Conservation (phyloP, 805 yeast species). For the Teunomyces pallodes region DNA sequence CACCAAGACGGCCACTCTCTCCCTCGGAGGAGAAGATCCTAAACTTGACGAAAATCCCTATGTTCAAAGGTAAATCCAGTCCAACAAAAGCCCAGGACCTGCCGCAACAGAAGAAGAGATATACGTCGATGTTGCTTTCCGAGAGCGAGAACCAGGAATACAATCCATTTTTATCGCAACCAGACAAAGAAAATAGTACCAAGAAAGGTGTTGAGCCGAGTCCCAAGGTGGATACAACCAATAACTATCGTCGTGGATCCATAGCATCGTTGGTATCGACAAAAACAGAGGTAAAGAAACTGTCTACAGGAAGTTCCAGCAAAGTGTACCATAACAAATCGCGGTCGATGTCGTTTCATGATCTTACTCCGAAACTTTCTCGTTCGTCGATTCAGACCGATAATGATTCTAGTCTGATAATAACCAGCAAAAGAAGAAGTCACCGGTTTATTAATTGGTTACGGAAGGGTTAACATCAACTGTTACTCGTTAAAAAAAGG, state of each 20-base stretch:
- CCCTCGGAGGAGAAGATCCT: slow-evolving; percentile 24
- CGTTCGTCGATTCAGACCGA: slow-evolving; percentile 4
- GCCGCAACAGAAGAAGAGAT: background rate
- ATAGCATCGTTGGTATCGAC: slow-evolving; percentile 5
- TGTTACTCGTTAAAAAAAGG: background rate
- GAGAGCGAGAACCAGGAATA: background rate
- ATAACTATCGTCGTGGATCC: too few relatives aligned
- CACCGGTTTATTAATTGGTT: slow-evolving; percentile 25
- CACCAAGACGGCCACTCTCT: slow-evolving; percentile 17
- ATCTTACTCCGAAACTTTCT: slow-evolving; percentile 17
- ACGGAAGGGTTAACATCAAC: slow-evolving; percentile 12
- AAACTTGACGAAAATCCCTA: slow-evolving; percentile 24
- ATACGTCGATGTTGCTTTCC: background rate
- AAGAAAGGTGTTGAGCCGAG: background rate
- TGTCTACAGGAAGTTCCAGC: background rate
- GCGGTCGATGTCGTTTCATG: slow-evolving; percentile 21
- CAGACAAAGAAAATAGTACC: background rate
- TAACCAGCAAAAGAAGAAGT: slow-evolving; percentile 14
- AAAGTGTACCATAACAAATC: slow-evolving; percentile 17
- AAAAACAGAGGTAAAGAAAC: background rate
- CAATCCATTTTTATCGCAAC: background rate
- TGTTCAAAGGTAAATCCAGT: slow-evolving; percentile 11
- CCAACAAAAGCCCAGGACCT: background rate
- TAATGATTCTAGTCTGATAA: slow-evolving; percentile 6
- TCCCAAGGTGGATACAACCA: too few relatives aligned